Conservation (phyloP, 768 basidiomycete species). For the Serendipita vermifera region DNA sequence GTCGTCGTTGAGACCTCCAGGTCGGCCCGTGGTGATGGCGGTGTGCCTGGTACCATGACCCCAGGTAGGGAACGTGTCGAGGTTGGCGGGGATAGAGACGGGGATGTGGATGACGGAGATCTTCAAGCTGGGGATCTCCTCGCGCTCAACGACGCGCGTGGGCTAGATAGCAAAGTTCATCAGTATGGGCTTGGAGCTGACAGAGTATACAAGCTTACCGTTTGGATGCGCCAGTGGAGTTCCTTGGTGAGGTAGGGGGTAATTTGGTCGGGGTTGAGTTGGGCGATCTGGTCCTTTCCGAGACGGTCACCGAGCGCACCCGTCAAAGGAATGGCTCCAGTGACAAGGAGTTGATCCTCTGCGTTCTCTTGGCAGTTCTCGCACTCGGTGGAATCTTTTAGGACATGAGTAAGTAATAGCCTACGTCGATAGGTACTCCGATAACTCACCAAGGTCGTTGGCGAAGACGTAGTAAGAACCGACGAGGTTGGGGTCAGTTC, state of each 20-base stretch:
- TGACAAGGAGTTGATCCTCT: constrained; percentile 21
- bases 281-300: background rate
- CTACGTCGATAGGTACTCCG: background rate
- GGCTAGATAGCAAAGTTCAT: background rate
- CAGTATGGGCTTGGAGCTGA: background rate
- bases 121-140: constrained; percentile 1
- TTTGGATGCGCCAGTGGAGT: constrained; percentile 32
- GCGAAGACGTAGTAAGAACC: constrained; percentile 35
- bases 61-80: background rate
- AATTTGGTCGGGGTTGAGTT: constrained; percentile 15
- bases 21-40: background rate
- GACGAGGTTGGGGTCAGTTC: constrained; percentile 25
- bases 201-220: constrained; percentile 21
- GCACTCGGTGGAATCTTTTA: constrained; percentile 26
- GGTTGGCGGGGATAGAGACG: background rate
- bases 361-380: constrained; percentile 28
- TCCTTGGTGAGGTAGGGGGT: constrained; percentile 29
- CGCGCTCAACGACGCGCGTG: background rate
- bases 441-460: constrained; percentile 16
- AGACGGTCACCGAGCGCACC: constrained; percentile 23
- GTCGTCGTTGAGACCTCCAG: background rate
- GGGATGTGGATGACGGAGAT: background rate
- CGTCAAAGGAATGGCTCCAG: constrained; percentile 36
- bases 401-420: constrained; percentile 12
- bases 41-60: background rate